Percentiles rank a stretch among this genome's conserved stretches.
phyloP scores from a whole-genome alignment of 2,329 filamentous ascomycete species.

The Graphilbum fragrans region DNA sequence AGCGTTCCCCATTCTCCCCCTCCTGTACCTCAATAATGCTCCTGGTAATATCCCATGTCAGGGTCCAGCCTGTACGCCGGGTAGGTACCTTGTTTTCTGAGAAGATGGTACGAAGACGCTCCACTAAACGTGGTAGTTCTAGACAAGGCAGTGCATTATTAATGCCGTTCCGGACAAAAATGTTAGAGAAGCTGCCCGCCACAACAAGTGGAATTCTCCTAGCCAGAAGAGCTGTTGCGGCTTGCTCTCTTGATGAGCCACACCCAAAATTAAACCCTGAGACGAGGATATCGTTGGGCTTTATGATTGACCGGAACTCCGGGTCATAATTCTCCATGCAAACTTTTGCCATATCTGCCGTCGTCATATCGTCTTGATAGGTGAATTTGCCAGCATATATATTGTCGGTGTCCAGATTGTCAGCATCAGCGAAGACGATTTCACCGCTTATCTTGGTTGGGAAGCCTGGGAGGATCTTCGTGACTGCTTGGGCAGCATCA shows the following conservation, averaged over 20 bases:
- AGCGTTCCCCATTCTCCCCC: constrained; percentile 40
- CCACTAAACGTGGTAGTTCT: constrained; percentile 55
- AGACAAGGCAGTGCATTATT: constrained; percentile 67
- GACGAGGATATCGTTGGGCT: constrained; percentile 68
- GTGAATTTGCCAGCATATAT: constrained; percentile 73
- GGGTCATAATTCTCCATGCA: constrained; percentile 93
- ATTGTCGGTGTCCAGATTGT: constrained; percentile 79
- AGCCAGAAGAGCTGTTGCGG: constrained; percentile 75
- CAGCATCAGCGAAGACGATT: constrained; percentile 73
- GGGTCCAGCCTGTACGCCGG: constrained; percentile 68
- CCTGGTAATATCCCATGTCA: constrained; percentile 67
- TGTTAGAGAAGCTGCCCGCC: constrained; percentile 71
- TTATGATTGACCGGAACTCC: constrained; percentile 51
- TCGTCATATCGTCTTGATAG: constrained; percentile 73
- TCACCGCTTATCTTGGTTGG: constrained; percentile 73
- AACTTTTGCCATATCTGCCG: constrained; percentile 72
- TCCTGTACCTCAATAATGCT: constrained; percentile 62
- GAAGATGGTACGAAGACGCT: constrained; percentile 53
- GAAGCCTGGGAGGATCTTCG: constrained; percentile 74
- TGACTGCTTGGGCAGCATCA: constrained; percentile 29
- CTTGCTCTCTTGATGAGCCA: constrained; percentile 65
- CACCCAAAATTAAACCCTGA: constrained; percentile 83
- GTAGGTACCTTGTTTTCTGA: constrained; percentile 40
- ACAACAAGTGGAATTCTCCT: constrained; percentile 72
- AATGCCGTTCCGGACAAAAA: constrained; percentile 43